Base-by-base conservation (phyloP, 805 yeast genomes). In the Lachancea sp. region DNA sequence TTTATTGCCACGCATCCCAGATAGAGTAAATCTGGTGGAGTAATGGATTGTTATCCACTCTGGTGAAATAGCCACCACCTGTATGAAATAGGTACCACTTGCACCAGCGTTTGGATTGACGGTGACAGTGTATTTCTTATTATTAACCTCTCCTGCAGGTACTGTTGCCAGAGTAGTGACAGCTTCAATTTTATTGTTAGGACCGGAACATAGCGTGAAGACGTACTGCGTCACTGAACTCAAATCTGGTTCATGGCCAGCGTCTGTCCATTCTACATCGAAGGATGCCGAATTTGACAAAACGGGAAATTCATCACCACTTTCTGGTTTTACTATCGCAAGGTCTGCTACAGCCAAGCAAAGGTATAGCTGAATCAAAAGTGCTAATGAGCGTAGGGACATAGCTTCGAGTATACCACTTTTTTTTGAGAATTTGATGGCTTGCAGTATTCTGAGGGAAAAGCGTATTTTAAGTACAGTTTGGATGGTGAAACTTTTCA, bases 1-100 rank as follows among this genome's bases (percentile, higher is more conserved):
- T 78, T 49, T 51, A 1, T 78, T 47, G 32, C 96, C 96, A 1
- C 79, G 68, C 93, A 91, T 82, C 7, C 86, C 95, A 0, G 69
- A 61, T 43, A 91, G 66, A 35, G 63, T 54, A 66, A 89, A 82
- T 55, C 93, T 69, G 33, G 71, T 67, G 2, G 90, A 62, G 62
- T 86, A 86, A 56, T 81, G 85, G 52, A 79, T 80, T 1, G 86
- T 72, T 55, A 67, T 70, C 33, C 79, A 82, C 2, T 52, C 50
- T 2, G 65, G 52, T 1, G 63, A 48, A 9, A 54, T 47, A 1
- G 87, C 76, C 51, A 74, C 75, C 25, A 88, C 62, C 67, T 90
- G 97, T 49, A 90, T 58, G 62, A 69, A 85, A 63, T 79, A 91
- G 41, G 60, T 53, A 32, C 97, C 98, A 56, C 73, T 62, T 1